Base-by-base conservation (phyloP, 805 yeast genomes). In the Ogataea ganodermae region DNA sequence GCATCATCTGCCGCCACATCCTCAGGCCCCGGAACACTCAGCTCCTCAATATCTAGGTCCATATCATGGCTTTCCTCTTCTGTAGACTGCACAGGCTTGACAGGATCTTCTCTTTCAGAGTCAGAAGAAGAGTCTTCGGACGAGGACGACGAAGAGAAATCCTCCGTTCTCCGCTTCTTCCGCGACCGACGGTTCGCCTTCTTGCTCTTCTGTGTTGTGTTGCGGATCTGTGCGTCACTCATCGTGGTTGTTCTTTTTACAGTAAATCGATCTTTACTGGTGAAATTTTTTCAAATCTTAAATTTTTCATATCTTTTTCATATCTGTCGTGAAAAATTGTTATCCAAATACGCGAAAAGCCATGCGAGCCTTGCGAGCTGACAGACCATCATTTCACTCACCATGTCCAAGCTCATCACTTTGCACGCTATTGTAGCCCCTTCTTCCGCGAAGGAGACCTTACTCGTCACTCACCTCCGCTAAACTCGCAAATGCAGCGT, bases 141-240 rank as follows among this genome's bases (percentile, higher is more conserved):
- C n/a, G n/a, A n/a, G n/a, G 76, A 71, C 7, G 76, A 74, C 1
- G 81, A 76, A 30, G 86, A 83, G 24, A 82, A 79, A 55, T 83
- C 89, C 43, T 84, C 89, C 0, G 92, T 85, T 81, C 91, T 84
- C 79, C 90, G 82, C 80, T 84, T 85, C 77, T 84, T 84, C 60
- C 84, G 74, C 52, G 87, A 78, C 58, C 87, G 74, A 53, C 79
- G 72, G 41, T 63, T 69, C 24, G 57, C 56, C n/a, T 53, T 52
- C 14, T 48, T 52, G 38, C 40, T 39, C 36, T 44, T 47, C 39
- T 18, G 35, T n/a, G n/a, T 17, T 23, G 28, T 41, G 28, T 42
- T 42, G n/a, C 22, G 27, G 26, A 30, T 37, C 26, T 38, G 35
- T 38, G 36, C 16, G 22, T 35, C 33, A 18, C 46, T 28, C 24